Evolutionary conservation across 345 rosid species (phyloP), one percentile per base, ranked within the genome.

Genomic region (Physaria fendleri): DNA sequence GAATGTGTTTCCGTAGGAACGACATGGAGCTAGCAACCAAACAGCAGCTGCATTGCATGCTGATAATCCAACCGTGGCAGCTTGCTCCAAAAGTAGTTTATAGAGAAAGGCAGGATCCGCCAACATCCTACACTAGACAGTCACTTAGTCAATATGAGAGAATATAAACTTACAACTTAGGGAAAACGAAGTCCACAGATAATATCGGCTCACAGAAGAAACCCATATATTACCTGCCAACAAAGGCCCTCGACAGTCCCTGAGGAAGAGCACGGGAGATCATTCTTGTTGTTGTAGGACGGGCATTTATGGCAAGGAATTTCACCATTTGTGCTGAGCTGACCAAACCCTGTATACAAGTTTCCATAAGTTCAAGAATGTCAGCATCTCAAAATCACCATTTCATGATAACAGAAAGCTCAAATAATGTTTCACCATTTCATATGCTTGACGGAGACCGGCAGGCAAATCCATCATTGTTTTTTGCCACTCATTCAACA

Each of bases 241-340:
- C 72, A 69, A 89, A 93, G 58, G 85, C 95, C 77, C 97, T 77
- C 1, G 99, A 93, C 37, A 93, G 74, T 59, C 78, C 86, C 39
- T 89, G 81, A 13, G 97, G 95, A 75, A 89, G 86, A 32, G 95
- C 68, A 61, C 97, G 87, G 38, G 97, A 82, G 61, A 93, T 85
- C 33, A 82, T 59, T 68, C 99, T 85, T 21, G 86, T 76, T 18
- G 87, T 81, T 16, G 97, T 93, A 8, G 99, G 99, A 56, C 99
- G 85, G 33, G 97, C 97, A 72, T 89, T 93, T 12, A 89, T 87
- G 13, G 94, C 92, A 7, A 93, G 77, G 76, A 82, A 89, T 74
- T 72, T 87, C 34, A 87, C 94, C 94, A 93, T 79, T 74, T 93
- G 97, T 45, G 97, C 94, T 6, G 97, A 93, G 81, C 99, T 93